Conservation (phyloP, 176 grass and related monocot species). For the Oryza rufipogon region DNA sequence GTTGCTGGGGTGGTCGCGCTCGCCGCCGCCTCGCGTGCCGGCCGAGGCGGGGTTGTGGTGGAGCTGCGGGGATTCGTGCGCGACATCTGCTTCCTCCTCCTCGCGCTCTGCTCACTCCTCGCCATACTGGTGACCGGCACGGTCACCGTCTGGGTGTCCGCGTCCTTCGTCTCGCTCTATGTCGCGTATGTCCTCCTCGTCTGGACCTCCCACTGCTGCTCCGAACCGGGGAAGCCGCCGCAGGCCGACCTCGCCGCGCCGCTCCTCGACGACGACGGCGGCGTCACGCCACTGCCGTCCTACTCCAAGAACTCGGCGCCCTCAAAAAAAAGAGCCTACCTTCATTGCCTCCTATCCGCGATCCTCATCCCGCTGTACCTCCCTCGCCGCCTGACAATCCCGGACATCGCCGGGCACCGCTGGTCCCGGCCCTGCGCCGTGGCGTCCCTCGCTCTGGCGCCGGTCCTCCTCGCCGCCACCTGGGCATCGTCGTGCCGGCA, state of each 20-base stretch:
- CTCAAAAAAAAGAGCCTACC: not conserved
- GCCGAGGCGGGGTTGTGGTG: constrained; percentile 10
- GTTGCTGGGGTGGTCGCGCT: constrained; percentile 77
- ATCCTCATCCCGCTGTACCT: constrained; percentile 75
- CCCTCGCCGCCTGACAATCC: constrained; percentile 81
- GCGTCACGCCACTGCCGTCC: constrained; percentile 25
- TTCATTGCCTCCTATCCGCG: constrained; percentile 31
- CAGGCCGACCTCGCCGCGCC: constrained; percentile 39
- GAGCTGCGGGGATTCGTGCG: constrained; percentile 75
- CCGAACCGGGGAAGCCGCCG: constrained; percentile 21
- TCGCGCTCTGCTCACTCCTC: constrained; percentile 69
- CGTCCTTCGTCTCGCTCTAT: constrained; percentile 75
- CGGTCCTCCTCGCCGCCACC: constrained; percentile 52
- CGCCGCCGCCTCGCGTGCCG: not conserved
- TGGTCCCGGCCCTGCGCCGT: constrained; percentile 55
- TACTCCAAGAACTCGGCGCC: constrained; percentile 22
- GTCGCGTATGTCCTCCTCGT: constrained; percentile 69
- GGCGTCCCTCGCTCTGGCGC: constrained; percentile 59
- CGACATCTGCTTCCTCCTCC: constrained; percentile 76
- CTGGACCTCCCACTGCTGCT: constrained; percentile 73
- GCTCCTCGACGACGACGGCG: constrained; percentile 34
- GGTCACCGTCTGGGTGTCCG: constrained; percentile 72
- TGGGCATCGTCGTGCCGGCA: constrained; percentile 39
- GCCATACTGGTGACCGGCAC: constrained; percentile 52
- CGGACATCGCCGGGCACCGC: constrained; percentile 70